Conservation (phyloP, 352 stramenopile genomes). For the Globisporangium takayamanum region DNA sequence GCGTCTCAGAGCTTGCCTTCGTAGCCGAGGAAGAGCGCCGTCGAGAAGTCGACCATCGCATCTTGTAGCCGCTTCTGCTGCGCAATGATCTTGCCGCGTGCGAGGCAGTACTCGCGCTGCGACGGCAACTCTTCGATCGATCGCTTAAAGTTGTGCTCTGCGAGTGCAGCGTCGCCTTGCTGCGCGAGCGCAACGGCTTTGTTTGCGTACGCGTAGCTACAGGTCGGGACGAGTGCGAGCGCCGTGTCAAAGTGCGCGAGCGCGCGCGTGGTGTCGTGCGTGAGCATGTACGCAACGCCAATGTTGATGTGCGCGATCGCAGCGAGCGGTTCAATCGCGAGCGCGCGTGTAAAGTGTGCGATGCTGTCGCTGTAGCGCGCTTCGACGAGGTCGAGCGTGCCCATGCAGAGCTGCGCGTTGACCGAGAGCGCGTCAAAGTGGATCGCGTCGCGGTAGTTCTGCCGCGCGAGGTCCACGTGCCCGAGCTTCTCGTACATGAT, state of each 20-base stretch:
- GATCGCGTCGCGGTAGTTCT: conserved; percentile 54
- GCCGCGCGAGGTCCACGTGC: conserved; percentile 33
- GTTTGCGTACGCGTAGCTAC: conserved; percentile 66
- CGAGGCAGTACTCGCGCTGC: conserved; percentile 62
- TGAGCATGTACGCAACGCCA: conserved; percentile 39
- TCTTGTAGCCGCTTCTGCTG: conserved; percentile 70
- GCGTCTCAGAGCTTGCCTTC: conserved; percentile 53
- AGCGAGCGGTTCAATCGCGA: conserved; percentile 40
- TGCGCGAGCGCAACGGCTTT: conserved; percentile 46
- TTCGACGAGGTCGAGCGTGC: conserved; percentile 48
- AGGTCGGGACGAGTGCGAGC: conserved; percentile 39
- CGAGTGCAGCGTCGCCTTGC: conserved; percentile 26
- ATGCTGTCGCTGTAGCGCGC: conserved; percentile 29
- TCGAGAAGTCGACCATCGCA: conserved; percentile 78
- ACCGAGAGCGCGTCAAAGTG: conserved; percentile 65
- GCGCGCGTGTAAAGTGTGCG: conserved; percentile 28
- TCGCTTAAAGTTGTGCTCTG: conserved; percentile 52
- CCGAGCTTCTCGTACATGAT: conserved; percentile 54
- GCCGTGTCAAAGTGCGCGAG: conserved; percentile 46
- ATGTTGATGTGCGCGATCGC: conserved; percentile 61
- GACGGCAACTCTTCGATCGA: conserved; percentile 64
- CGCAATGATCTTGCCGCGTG: conserved; percentile 57
- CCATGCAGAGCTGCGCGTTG: conserved; percentile 47
- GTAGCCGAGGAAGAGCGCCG: conserved; percentile 62
- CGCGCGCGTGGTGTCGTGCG: conserved; percentile 23